A percentile compares a stretch with the other conserved stretches of the same genome.
Conservation (phyloP, 2,329 filamentous ascomycete genomes). For the Clarireedia sp. region DNA sequence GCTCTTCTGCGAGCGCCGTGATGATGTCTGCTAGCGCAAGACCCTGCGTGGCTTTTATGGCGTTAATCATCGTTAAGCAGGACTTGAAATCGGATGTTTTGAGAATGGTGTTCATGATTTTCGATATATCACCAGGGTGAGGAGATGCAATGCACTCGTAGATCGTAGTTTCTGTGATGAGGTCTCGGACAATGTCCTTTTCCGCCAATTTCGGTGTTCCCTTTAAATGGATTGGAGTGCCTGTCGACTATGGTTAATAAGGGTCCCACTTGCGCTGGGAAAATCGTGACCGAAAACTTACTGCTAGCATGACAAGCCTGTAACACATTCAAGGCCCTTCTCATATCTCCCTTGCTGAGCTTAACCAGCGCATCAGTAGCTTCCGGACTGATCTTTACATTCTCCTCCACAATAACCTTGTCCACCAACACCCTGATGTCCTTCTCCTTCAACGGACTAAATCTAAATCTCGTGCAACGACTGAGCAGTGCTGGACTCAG, state of each 20-base stretch:
- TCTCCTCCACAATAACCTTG: conserved; percentile 80
- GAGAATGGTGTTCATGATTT: conserved; percentile 77
- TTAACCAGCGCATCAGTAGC: conserved; percentile 77
- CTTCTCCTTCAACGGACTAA: conserved; percentile 81
- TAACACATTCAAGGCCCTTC: conserved; percentile 85
- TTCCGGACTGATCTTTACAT: conserved; percentile 71
- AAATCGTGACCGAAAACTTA: conserved; percentile 33
- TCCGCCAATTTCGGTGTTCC: conserved; percentile 52
- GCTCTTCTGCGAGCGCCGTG: conserved; percentile 73
- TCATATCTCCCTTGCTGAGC: conserved; percentile 93
- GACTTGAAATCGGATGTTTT: conserved; percentile 81
- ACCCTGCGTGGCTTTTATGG: conserved; percentile 76
- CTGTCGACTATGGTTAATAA: conserved; percentile 33
- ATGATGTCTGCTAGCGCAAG: conserved; percentile 91
- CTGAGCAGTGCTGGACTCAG: conserved; percentile 87
- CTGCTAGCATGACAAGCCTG: conserved; percentile 95
- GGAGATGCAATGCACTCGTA: conserved; percentile 97
- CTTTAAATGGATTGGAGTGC: conserved; percentile 58
- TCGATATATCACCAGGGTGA: conserved; percentile 77
- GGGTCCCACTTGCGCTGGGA: not conserved
- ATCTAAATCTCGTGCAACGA: conserved; percentile 88
- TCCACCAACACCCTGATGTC: conserved; percentile 84
- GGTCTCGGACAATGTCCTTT: conserved; percentile 64
- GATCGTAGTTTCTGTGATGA: conserved; percentile 85
- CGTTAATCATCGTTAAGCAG: conserved; percentile 80